Conservation (phyloP, 1,284 basidiomycete genomes). For the Leccinum subrobustum region DNA sequence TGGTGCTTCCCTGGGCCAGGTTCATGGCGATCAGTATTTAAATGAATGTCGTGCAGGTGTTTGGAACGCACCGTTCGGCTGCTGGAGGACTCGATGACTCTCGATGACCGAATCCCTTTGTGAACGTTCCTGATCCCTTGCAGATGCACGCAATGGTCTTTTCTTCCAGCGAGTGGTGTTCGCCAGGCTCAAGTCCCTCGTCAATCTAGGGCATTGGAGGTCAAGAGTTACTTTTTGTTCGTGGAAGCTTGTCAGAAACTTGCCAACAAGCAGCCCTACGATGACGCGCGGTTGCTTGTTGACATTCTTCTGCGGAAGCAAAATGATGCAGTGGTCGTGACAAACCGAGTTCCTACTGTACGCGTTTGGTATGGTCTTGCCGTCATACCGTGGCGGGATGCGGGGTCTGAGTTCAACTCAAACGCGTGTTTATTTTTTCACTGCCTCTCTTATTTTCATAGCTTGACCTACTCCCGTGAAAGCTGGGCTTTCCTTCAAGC, state of each 20-base stretch:
- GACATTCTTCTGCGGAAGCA: slow-evolving; percentile 17
- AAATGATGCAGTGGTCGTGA: slow-evolving; percentile 16
- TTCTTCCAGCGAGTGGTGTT: background rate
- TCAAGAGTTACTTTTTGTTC: slow-evolving; percentile 7
- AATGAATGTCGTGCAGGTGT: background rate
- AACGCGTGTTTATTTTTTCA: slow-evolving; percentile 13
- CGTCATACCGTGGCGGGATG: slow-evolving; percentile 24
- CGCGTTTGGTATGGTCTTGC: slow-evolving; percentile 31
- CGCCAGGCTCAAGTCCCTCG: slow-evolving; percentile 2
- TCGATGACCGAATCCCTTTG: background rate
- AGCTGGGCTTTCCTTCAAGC: no score
- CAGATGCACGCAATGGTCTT: background rate
- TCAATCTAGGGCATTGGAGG: slow-evolving; percentile 1
- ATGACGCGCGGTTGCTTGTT: slow-evolving; percentile 1
- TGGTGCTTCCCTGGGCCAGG: background rate
- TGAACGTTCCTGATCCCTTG: background rate
- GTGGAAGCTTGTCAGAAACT: background rate
- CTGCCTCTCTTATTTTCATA: slow-evolving; percentile 5
- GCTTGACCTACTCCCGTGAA: slow-evolving; percentile 1
- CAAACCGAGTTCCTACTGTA: slow-evolving; percentile 20
- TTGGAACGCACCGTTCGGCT: slow-evolving; percentile 7
- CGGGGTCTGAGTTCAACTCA: slow-evolving; percentile 20
- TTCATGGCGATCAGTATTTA: slow-evolving; percentile 1
- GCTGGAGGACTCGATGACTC: background rate
- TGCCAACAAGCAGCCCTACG: background rate